These are phyloP conservation scores for Lycium barbarum DNA, from an alignment of 257 asterid genomes.

Conservation along the genomic window DNA sequence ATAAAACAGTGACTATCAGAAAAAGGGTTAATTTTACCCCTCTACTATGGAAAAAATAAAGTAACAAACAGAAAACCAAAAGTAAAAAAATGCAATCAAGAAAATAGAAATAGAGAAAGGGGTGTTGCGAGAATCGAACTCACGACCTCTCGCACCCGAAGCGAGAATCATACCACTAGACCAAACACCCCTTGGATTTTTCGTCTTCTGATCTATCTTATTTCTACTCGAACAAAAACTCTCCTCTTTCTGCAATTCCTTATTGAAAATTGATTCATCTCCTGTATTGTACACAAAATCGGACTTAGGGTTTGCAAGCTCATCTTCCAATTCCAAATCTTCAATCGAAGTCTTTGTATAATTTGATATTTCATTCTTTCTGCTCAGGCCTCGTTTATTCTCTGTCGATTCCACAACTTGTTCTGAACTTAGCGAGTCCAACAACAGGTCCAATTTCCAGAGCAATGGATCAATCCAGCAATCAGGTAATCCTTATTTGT, in stretches of 20 bases:
- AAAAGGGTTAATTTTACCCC: no score
- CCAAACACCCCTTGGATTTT: background rate
- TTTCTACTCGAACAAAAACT: background rate
- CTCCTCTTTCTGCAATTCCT: background rate
- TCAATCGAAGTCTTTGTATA: background rate
- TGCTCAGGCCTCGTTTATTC: background rate
- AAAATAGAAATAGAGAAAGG: background rate
- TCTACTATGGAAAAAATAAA: no score
- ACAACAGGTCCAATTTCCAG: background rate
- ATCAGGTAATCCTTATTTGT: constrained; percentile 48
- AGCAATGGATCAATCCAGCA: constrained; percentile 73
- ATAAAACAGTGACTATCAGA: no score
- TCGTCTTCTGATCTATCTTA: background rate
- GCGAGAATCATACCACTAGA: constrained; percentile 39
- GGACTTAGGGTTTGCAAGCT: constrained; percentile 32
- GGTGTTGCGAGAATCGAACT: constrained; percentile 43
- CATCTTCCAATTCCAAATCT: background rate
- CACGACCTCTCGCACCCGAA: constrained; percentile 48
- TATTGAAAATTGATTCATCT: background rate
- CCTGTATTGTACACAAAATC: background rate
- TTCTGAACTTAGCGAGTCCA: background rate
- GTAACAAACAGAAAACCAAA: no score
- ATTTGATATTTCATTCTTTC: background rate
- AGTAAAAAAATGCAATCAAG: no score
- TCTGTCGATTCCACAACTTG: background rate